These are phyloP conservation scores for Coleophoma cylindrospora DNA, from an alignment of 2,329 filamentous ascomycete species.

Conservation along the genomic window DNA sequence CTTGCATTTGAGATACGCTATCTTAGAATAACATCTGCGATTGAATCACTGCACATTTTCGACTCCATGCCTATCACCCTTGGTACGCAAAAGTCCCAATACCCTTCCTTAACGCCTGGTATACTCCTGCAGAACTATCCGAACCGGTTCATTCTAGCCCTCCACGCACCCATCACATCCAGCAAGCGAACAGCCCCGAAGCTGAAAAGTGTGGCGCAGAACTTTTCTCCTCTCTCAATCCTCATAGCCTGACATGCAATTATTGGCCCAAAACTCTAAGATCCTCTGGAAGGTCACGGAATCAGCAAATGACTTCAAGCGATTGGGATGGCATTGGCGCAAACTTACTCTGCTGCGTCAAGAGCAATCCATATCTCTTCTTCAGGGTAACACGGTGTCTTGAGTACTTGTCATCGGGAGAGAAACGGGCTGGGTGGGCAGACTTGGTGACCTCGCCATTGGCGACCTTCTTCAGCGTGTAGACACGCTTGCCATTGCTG, in stretches of 20 bases:
- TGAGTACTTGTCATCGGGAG: constrained; percentile 98
- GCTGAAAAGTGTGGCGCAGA: no score
- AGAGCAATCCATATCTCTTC: constrained; percentile 82
- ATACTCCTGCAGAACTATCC: constrained; percentile 13
- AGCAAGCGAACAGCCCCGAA: no score
- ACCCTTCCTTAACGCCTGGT: constrained; percentile 13
- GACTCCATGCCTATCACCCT: constrained; percentile 4
- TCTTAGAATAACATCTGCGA: background rate
- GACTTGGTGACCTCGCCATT: constrained; percentile 87
- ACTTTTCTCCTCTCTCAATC: no score
- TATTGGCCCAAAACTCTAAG: constrained; percentile 37
- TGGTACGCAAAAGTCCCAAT: constrained; percentile 6
- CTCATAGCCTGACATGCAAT: background rate
- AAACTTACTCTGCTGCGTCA: constrained; percentile 68
- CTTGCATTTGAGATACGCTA: background rate
- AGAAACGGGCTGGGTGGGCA: constrained; percentile 93
- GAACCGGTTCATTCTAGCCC: background rate
- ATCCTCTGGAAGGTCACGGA: constrained; percentile 28
- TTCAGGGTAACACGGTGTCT: constrained; percentile 93
- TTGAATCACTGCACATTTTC: constrained; percentile 4
- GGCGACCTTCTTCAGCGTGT: constrained; percentile 90
- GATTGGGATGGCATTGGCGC: no score
- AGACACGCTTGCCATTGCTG: constrained; percentile 76
- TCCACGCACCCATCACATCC: no score
- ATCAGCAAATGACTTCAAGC: no score